Evolutionary conservation across 2,329 filamentous ascomycete genomes (phyloP).

Genomic region (Penicillium hesseltinei): DNA sequence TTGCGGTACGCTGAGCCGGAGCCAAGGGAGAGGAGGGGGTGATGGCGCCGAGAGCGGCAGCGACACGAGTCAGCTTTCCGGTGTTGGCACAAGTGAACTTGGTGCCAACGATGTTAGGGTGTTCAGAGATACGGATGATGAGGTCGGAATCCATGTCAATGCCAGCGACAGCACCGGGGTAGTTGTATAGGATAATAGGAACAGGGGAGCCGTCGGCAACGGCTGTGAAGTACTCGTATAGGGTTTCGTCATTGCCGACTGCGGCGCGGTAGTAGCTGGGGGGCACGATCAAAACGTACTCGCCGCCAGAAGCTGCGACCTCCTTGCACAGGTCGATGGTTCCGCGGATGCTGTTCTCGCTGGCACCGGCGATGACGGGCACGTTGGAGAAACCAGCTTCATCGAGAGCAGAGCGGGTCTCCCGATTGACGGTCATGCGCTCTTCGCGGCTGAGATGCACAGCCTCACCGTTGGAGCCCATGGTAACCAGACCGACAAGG

Average conservation of each 20-base stretch:
- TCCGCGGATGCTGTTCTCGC: constrained; percentile 75
- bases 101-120: constrained; percentile 81
- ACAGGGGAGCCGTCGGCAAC: constrained; percentile 75
- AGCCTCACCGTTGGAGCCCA: constrained; percentile 90
- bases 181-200: constrained; percentile 86
- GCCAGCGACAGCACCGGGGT: constrained; percentile 80
- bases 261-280: constrained; percentile 80
- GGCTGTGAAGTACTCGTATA: constrained; percentile 70
- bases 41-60: constrained; percentile 67
- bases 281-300: constrained; percentile 76
- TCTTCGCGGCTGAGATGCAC: constrained; percentile 78
- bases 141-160: constrained; percentile 89
- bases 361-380: constrained; percentile 80
- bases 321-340: constrained; percentile 73
- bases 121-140: constrained; percentile 73
- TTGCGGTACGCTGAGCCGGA: constrained; percentile 22
- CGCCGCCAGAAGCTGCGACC: constrained; percentile 66
- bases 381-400: constrained; percentile 71
- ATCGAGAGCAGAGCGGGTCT: constrained; percentile 78
- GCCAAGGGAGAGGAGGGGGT: constrained; percentile 52
- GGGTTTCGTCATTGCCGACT: constrained; percentile 66
- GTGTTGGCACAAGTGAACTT: constrained; percentile 93
- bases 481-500: constrained; percentile 76
- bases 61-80: constrained; percentile 82
- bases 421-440: constrained; percentile 70